Percentiles rank a stretch among this genome's conserved stretches.
Conservation (phyloP, 805 yeast genomes). For the Grigorovia jiainica region DNA sequence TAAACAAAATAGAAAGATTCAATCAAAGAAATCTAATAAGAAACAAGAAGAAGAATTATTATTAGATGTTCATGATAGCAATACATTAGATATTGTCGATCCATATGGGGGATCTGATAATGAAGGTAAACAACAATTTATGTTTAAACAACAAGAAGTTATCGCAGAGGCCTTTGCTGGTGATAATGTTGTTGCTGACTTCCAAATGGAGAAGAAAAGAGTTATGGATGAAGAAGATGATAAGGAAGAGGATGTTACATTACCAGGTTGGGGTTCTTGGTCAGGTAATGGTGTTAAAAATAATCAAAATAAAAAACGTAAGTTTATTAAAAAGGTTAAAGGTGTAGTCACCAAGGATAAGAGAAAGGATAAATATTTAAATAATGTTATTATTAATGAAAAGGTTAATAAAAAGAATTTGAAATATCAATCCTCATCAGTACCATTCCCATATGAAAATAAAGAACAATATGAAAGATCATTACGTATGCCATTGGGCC, state of each 20-base stretch:
- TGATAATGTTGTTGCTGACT: constrained; percentile 79
- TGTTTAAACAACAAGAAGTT: constrained; percentile 73
- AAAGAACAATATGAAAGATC: constrained; percentile 93
- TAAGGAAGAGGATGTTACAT: constrained; percentile 69
- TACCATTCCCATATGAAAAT: constrained; percentile 90
- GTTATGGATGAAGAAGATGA: constrained; percentile 73
- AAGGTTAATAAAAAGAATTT: constrained; percentile 71
- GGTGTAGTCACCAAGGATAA: constrained; percentile 67
- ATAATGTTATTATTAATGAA: constrained; percentile 85
- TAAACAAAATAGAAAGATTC: constrained; percentile 8
- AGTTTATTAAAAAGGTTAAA: constrained; percentile 57
- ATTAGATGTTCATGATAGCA: constrained; percentile 35
- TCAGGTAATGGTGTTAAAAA: constrained; percentile 54
- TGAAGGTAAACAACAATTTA: constrained; percentile 33
- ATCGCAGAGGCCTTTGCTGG: constrained; percentile 94
- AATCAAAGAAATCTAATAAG: constrained; percentile 22
- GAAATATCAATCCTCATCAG: constrained; percentile 80
- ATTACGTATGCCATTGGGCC: constrained; percentile 91
- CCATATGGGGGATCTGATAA: constrained; percentile 40
- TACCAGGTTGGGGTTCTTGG: constrained; percentile 99
- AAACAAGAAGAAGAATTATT: constrained; percentile 30
- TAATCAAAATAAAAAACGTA: constrained; percentile 42
- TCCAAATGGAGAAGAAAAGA: constrained; percentile 64
- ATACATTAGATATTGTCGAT: constrained; percentile 47
- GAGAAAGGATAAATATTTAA: constrained; percentile 67